Evolutionary conservation across 352 stramenopile genomes (phyloP).

Genomic region (Phytophthora rubi): DNA sequence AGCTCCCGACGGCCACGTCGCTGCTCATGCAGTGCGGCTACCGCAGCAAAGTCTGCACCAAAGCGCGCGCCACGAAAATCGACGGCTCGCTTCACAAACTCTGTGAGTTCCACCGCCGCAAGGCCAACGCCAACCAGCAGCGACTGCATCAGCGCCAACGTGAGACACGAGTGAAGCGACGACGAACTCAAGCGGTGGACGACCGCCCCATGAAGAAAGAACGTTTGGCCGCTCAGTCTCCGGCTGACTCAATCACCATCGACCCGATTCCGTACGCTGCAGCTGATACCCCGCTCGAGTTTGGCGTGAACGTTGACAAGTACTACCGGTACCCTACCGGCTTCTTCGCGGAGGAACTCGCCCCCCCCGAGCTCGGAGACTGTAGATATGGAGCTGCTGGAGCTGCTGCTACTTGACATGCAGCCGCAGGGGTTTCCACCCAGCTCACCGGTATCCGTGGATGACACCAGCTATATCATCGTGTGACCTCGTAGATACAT

Average conservation of each 20-base stretch:
- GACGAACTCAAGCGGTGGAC: not conserved
- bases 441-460: not conserved
- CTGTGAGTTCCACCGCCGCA: slow-evolving; percentile 60
- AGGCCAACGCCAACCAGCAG: slow-evolving; percentile 65
- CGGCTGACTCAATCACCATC: not conserved
- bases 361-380: slow-evolving; percentile 9
- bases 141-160: slow-evolving; percentile 46
- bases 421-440: slow-evolving; percentile 3
- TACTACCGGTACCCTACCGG: not conserved
- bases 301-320: not conserved
- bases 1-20: slow-evolving; percentile 19
- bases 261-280: slow-evolving; percentile 8
- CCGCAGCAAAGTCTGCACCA: slow-evolving; percentile 57
- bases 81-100: slow-evolving; percentile 58
- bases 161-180: slow-evolving; percentile 9
- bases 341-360: not conserved
- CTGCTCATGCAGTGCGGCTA: slow-evolving; percentile 42
- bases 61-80: slow-evolving; percentile 49
- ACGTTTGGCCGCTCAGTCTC: not conserved
- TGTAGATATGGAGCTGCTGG: slow-evolving; percentile 31
- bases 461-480: not conserved
- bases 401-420: slow-evolving; percentile 27
- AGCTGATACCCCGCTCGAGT: not conserved
- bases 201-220: not conserved
- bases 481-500: not conserved